These are phyloP conservation scores for Elasticomyces elasticus DNA, from an alignment of 495 filamentous ascomycete genomes.

Conservation along the genomic window DNA sequence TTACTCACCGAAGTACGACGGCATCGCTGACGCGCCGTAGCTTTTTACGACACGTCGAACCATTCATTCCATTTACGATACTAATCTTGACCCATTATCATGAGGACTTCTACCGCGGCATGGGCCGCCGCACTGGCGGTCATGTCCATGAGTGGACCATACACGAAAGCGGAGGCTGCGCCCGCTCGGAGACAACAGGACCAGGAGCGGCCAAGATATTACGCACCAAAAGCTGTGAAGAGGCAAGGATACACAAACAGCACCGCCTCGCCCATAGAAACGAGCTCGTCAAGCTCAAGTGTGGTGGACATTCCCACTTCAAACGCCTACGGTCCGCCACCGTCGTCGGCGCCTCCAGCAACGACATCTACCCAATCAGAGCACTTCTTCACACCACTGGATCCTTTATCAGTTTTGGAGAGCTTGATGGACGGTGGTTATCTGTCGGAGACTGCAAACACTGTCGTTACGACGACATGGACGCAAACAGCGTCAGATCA, in stretches of 20 bases:
- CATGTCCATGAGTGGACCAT: slow-evolving; percentile 27
- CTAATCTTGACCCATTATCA: slow-evolving; percentile 20
- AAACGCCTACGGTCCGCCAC: neutral
- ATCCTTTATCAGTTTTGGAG: slow-evolving; percentile 1
- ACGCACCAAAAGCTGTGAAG: slow-evolving; percentile 41
- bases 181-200: slow-evolving; percentile 33
- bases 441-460: slow-evolving; percentile 6
- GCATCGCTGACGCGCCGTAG: slow-evolving; percentile 5
- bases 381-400: neutral
- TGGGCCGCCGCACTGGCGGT: slow-evolving; percentile 33
- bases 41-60: neutral
- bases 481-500: neutral
- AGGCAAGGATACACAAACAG: slow-evolving; percentile 28
- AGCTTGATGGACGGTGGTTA: slow-evolving; percentile 1
- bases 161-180: slow-evolving; percentile 34
- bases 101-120: slow-evolving; percentile 30
- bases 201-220: slow-evolving; percentile 35
- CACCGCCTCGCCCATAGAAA: slow-evolving; percentile 20
- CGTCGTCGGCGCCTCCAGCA: neutral
- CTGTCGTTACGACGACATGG: slow-evolving; percentile 8
- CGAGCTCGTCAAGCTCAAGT: slow-evolving; percentile 10
- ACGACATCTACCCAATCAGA: neutral
- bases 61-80: slow-evolving; percentile 3
- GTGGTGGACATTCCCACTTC: neutral
- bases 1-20: neutral